These are phyloP conservation scores for Camelina hispida DNA, from an alignment of 345 rosid genomes.

Conservation along the genomic window DNA sequence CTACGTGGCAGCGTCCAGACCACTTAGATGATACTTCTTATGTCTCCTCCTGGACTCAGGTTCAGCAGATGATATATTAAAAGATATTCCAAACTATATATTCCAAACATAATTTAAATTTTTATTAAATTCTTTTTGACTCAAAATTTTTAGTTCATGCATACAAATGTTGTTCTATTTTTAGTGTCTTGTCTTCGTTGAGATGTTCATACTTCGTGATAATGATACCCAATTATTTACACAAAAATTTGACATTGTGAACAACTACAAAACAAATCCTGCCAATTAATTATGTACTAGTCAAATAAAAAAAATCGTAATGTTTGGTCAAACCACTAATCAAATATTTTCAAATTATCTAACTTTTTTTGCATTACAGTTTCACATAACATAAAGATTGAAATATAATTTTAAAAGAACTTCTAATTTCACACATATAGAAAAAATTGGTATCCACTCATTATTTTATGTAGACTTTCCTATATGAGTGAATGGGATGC, in stretches of 20 bases:
- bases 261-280: constrained; percentile 27
- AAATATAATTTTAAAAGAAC: not conserved
- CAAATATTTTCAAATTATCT: not conserved
- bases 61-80: not conserved
- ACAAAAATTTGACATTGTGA: constrained; percentile 15
- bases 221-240: constrained; percentile 4
- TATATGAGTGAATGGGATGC: no score
- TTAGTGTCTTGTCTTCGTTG: constrained; percentile 1
- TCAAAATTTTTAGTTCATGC: not conserved
- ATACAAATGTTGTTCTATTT: not conserved
- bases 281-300: constrained; percentile 22
- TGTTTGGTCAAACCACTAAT: constrained; percentile 18
- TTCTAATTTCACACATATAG: not conserved
- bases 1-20: no score
- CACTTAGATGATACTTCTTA: no score
- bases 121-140: not conserved
- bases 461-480: no score
- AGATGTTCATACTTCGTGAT: constrained; percentile 18
- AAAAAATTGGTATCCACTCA: not conserved
- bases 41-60: no score
- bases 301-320: constrained; percentile 15
- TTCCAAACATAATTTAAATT: not conserved
- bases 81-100: not conserved
- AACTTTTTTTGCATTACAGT: not conserved
- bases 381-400: constrained; percentile 1